Base-by-base conservation (phyloP, 495 filamentous ascomycete genomes). In the Opeltia flavorubescens region DNA sequence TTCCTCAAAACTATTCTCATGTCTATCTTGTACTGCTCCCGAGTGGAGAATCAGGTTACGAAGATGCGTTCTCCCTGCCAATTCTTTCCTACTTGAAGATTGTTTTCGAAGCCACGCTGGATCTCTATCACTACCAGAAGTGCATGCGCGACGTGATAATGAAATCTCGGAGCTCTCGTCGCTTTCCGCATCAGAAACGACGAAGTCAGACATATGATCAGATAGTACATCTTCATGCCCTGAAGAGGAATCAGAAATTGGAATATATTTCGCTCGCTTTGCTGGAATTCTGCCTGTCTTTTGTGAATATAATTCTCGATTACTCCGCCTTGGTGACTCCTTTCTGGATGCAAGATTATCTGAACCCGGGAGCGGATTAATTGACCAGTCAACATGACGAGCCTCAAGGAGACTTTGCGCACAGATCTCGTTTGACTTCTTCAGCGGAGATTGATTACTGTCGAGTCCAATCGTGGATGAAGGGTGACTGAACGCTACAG, bases 201-300 rank as follows among this genome's bases (percentile, higher is more conserved):
- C 54, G 40, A 66, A 64, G 43, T 55, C 62, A 1, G 62, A 64
- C n/a, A 64, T 53, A 24, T 55, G 38, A 20, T 55, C 43, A n/a
- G 39, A 26, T 11, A 23, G 31, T 21, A 30, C 17, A 17, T 55
- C 51, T 46, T 53, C 54, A n/a, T 30, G 40, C 9, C 7, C 18
- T 29, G 23, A 44, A 21, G n/a, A 13, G 28, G 1, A 0, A 35
- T 47, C 18, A 3, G 11, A 4, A n/a, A 15, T 20, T 5, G 29
- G 15, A 1, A 15, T 2, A 1, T 9, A 12, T 5, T 1, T 9
- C 8, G 6, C 33, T 17, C 29, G 40, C 23, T 49, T 20, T 34
- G 1, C 5, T 21, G 15, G 29, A n/a, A 20, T 25, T 45, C n/a
- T 9, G 21, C 6, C 25, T 12, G 31, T 50, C 56, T 42, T 61